Conservation (phyloP, 768 basidiomycete genomes). For the Nevesoporus exiguus region DNA sequence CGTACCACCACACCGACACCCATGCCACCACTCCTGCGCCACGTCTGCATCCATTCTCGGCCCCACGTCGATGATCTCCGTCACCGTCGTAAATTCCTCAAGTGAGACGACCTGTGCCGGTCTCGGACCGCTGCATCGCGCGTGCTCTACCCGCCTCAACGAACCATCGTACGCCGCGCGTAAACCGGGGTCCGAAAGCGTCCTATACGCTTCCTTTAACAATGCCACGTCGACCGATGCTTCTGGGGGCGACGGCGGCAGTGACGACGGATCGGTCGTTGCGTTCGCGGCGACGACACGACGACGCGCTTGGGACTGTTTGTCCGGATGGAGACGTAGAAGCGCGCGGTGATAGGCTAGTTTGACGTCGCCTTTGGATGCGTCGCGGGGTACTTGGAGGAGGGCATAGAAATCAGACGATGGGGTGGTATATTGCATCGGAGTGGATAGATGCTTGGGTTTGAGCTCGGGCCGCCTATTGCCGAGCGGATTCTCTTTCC, state of each 20-base stretch:
- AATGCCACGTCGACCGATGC: conserved; percentile 44
- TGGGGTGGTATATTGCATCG: background rate
- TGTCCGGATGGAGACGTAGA: conserved; percentile 64
- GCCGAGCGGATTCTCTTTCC: no score
- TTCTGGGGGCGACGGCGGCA: background rate
- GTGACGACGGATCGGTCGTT: conserved; percentile 7
- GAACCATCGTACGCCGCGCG: conserved; percentile 51
- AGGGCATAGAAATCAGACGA: conserved; percentile 54
- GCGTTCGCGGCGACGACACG: conserved; percentile 14
- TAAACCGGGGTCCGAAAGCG: conserved; percentile 48
- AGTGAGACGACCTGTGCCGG: conserved; percentile 79
- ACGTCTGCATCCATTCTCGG: conserved; percentile 30
- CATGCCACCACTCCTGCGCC: conserved; percentile 46
- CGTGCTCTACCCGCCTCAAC: conserved; percentile 6
- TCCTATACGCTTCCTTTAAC: conserved; percentile 65
- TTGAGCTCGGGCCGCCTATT: no score
- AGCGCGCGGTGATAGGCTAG: conserved; percentile 66
- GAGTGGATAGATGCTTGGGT: no score
- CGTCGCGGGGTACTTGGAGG: conserved; percentile 49
- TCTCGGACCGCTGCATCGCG: conserved; percentile 41
- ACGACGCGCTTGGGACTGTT: conserved; percentile 23
- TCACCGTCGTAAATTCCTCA: conserved; percentile 52
- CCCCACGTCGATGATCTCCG: background rate
- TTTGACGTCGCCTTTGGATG: conserved; percentile 57
- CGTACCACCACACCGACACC: conserved; percentile 70